Conservation (phyloP, 2,329 filamentous ascomycete species). For the Sporothrix protearum region DNA sequence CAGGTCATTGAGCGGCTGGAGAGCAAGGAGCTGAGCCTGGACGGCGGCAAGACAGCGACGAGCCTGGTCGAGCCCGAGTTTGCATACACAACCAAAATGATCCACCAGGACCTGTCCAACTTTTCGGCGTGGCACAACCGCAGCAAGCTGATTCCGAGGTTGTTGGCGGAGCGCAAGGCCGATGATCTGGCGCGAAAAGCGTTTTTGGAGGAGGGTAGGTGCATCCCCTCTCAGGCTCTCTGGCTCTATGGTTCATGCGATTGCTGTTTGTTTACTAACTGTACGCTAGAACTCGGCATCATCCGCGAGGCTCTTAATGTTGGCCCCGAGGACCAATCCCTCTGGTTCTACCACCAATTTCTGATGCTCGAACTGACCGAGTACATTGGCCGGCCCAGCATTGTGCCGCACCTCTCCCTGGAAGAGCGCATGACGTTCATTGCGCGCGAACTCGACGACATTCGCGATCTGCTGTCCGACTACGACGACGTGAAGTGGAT, state of each 20-base stretch:
- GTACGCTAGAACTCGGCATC: slow-evolving; percentile 63
- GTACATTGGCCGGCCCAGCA: slow-evolving; percentile 49
- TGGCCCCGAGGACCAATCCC: slow-evolving; percentile 88
- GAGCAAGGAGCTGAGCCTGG: slow-evolving; percentile 42
- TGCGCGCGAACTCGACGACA: slow-evolving; percentile 65
- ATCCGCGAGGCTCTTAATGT: slow-evolving; percentile 78
- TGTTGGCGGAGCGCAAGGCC: slow-evolving; percentile 69
- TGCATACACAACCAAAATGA: slow-evolving; percentile 86
- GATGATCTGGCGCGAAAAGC: slow-evolving; percentile 58
- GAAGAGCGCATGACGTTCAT: slow-evolving; percentile 65
- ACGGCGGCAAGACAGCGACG: slow-evolving; percentile 36
- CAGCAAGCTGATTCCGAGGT: slow-evolving; percentile 72
- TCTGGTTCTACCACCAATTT: slow-evolving; percentile 96
- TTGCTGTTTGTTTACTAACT: neutral
- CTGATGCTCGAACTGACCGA: slow-evolving; percentile 67
- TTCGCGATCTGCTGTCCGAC: slow-evolving; percentile 61
- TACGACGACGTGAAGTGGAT: slow-evolving; percentile 71
- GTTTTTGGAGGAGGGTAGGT: slow-evolving; percentile 67
- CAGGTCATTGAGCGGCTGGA: slow-evolving; percentile 75
- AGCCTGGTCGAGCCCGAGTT: slow-evolving; percentile 79
- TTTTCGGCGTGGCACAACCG: slow-evolving; percentile 97
- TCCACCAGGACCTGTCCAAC: slow-evolving; percentile 79
- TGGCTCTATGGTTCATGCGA: too few species aligned
- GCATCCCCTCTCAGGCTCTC: neutral
- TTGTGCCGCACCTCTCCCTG: slow-evolving; percentile 60